Evolutionary conservation across 1,139 yeast genomes (phyloP).

Genomic region (Zygoascus hellenicus): DNA sequence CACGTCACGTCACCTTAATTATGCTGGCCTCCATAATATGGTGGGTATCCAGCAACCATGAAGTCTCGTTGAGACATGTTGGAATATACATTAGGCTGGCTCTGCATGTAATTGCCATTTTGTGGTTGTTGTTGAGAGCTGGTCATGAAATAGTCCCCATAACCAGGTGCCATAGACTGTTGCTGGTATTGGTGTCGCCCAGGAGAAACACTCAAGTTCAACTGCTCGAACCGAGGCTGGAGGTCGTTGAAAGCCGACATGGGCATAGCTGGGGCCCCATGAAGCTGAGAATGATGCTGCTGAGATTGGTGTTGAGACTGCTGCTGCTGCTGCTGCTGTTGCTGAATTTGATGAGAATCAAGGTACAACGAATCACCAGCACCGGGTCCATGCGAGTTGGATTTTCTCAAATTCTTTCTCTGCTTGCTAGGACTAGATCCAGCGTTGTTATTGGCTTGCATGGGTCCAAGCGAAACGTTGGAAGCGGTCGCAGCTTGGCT

Average conservation of each 20-base stretch:
- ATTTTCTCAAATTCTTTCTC: background rate
- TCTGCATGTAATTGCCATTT: background rate
- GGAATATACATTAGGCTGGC: constrained; percentile 3
- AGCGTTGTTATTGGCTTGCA: background rate
- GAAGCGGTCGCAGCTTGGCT: background rate
- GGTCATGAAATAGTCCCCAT: background rate
- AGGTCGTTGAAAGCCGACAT: constrained; percentile 4
- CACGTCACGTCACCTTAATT: background rate
- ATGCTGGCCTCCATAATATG: constrained; percentile 3
- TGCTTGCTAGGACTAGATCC: constrained; percentile 1
- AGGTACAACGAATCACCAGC: background rate
- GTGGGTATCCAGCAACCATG: constrained; percentile 9
- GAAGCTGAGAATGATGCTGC: constrained; percentile 9
- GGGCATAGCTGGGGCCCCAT: background rate
- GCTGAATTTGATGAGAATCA: constrained; percentile 4
- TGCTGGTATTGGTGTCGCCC: constrained; percentile 7
- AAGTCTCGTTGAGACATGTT: constrained; percentile 2
- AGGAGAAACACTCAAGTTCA: constrained; percentile 4
- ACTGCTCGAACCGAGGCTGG: constrained; percentile 13
- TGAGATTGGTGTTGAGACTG: constrained; percentile 12
- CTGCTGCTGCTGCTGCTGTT: constrained; percentile 12
- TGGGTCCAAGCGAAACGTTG: background rate
- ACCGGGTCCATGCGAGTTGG: constrained; percentile 2
- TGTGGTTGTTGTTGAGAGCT: constrained; percentile 1
- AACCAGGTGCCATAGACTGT: background rate